Conservation (phyloP, 148 eudicot genomes). For the Limonium bicolor region DNA sequence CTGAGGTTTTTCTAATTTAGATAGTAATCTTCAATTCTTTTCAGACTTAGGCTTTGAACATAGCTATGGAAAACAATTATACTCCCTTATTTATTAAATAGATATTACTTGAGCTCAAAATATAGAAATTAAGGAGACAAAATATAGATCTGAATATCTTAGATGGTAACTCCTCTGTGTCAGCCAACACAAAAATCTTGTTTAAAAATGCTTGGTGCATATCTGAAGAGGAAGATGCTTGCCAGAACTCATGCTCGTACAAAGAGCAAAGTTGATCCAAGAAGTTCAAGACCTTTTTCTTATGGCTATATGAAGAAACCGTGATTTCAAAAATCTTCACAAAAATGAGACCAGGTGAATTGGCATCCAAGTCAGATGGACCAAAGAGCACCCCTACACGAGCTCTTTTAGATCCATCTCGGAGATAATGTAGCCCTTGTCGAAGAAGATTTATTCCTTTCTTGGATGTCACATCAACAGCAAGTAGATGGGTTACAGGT, state of each 20-base stretch:
- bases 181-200: slow-evolving; percentile 49
- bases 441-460: slow-evolving; percentile 66
- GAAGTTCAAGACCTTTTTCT: slow-evolving; percentile 56
- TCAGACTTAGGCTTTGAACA: too few relatives aligned
- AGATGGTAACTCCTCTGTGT: slow-evolving; percentile 40
- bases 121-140: too few relatives aligned
- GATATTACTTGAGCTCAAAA: too few relatives aligned
- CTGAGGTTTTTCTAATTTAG: too few relatives aligned
- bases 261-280: slow-evolving; percentile 63
- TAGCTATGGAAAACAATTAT: too few relatives aligned
- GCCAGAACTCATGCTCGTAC: slow-evolving; percentile 38
- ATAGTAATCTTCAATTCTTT: too few relatives aligned
- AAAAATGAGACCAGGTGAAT: slow-evolving; percentile 43
- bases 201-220: slow-evolving; percentile 36
- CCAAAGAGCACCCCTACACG: slow-evolving; percentile 75
- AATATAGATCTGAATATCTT: slow-evolving; percentile 30
- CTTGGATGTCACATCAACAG: slow-evolving; percentile 53
- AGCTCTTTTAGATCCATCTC: slow-evolving; percentile 54
- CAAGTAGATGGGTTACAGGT: slow-evolving; percentile 91
- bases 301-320: slow-evolving; percentile 67
- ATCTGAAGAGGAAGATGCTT: slow-evolving; percentile 23
- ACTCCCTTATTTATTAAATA: too few relatives aligned
- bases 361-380: slow-evolving; percentile 20
- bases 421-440: slow-evolving; percentile 82
- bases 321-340: slow-evolving; percentile 54